phyloP scores from a whole-genome alignment of 2,329 filamentous ascomycete species.

The Verticillium nubilum region DNA sequence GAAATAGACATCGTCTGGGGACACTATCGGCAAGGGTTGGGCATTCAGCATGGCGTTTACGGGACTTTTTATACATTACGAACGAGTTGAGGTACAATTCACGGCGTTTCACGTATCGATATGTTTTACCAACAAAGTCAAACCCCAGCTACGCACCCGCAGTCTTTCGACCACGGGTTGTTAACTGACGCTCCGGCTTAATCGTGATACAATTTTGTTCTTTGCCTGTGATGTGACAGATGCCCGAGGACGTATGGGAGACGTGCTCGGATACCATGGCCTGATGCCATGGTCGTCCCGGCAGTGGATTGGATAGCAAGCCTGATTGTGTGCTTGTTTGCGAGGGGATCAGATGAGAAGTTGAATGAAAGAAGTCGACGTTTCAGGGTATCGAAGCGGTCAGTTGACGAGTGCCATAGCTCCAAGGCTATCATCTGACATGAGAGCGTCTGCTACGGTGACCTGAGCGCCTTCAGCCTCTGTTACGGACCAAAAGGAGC shows the following conservation, averaged over 20 bases:
- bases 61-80: neutral
- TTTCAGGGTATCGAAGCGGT: too few relatives aligned
- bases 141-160: conserved; percentile 82
- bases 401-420: too few relatives aligned
- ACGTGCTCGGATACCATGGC: conserved; percentile 58
- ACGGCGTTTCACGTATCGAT: neutral
- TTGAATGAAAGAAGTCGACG: too few relatives aligned
- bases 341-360: too few relatives aligned
- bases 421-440: too few relatives aligned
- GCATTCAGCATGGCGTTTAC: neutral
- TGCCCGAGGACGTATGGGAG: conserved; percentile 74
- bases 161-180: conserved; percentile 73
- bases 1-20: conserved; percentile 52
- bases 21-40: neutral
- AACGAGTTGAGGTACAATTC: neutral
- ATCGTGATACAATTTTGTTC: conserved; percentile 76
- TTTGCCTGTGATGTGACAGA: conserved; percentile 70
- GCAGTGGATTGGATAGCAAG: conserved; percentile 24
- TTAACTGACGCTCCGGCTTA: conserved; percentile 98
- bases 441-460: too few relatives aligned
- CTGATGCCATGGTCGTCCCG: conserved; percentile 48
- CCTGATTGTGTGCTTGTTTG: neutral
- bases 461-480: too few relatives aligned
- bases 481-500: too few relatives aligned
- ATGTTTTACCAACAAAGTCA: conserved; percentile 94